Conservation (phyloP, 495 filamentous ascomycete species). For the Xylaria venustula region DNA sequence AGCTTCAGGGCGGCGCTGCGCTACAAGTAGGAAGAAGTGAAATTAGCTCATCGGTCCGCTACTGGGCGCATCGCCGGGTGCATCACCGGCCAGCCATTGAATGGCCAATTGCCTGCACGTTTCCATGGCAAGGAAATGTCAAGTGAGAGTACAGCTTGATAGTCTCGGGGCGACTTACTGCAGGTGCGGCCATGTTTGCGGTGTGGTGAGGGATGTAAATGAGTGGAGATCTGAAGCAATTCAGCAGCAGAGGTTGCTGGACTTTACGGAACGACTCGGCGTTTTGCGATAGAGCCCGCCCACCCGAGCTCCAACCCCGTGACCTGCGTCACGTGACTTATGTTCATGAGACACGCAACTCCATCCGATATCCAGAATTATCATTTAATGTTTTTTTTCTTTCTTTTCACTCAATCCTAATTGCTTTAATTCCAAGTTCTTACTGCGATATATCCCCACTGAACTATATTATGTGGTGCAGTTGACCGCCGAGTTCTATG, state of each 20-base stretch:
- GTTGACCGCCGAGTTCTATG: background rate
- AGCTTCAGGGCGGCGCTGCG: constrained; percentile 98
- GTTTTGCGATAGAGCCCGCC: constrained; percentile 6
- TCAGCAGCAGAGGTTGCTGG: constrained; percentile 32
- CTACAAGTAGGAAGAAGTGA: constrained; percentile 49
- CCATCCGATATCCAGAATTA: background rate
- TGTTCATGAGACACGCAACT: background rate
- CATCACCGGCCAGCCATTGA: constrained; percentile 14
- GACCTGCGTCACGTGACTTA: constrained; percentile 24
- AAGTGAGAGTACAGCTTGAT: background rate
- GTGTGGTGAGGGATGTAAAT: constrained; percentile 44
- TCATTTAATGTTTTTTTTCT: too few relatives aligned
- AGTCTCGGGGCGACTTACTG: constrained; percentile 62
- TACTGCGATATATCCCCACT: too few relatives aligned
- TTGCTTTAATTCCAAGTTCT: too few relatives aligned
- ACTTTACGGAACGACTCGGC: constrained; percentile 30
- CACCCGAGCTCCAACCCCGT: constrained; percentile 14
- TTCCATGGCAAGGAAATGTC: background rate
- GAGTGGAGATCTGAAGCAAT: constrained; percentile 45
- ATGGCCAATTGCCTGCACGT: background rate
- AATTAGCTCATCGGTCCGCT: constrained; percentile 49
- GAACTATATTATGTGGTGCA: background rate
- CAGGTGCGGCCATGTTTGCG: constrained; percentile 82
- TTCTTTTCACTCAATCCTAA: too few relatives aligned
- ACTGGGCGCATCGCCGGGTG: background rate